Conservation (phyloP, 257 asterid genomes). For the Jacaranda copaia region DNA sequence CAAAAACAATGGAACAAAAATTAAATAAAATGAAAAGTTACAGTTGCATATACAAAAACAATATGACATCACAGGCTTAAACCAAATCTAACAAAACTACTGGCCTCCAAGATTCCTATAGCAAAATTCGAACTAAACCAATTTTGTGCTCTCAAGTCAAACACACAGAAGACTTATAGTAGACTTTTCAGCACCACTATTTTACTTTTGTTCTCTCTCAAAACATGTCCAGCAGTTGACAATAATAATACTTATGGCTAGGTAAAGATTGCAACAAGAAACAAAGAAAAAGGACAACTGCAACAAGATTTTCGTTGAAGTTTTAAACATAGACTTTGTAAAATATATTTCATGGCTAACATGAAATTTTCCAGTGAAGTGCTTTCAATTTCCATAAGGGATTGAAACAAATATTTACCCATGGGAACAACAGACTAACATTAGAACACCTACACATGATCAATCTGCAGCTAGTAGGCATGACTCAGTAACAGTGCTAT, state of each 20-base stretch:
- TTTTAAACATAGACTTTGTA: background rate
- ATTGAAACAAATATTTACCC: slow-evolving; percentile 6
- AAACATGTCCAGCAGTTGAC: slow-evolving; percentile 7
- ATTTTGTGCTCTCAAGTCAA: slow-evolving; percentile 5
- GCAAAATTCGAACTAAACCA: slow-evolving; percentile 17
- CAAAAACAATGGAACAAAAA: background rate
- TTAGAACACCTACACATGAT: background rate
- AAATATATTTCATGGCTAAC: background rate
- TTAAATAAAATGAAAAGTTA: background rate
- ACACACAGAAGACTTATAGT: slow-evolving; percentile 12
- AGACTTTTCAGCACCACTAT: slow-evolving; percentile 15
- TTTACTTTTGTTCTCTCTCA: background rate
- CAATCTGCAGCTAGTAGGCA: slow-evolving; percentile 16
- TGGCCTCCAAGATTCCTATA: background rate
- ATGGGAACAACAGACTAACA: background rate
- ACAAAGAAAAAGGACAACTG: background rate
- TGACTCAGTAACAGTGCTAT: slow-evolving; percentile 11
- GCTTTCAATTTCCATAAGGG: background rate
- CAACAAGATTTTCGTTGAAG: background rate
- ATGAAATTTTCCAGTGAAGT: background rate
- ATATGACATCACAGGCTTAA: slow-evolving; percentile 3
- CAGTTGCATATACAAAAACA: background rate
- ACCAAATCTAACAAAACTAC: slow-evolving; percentile 18
- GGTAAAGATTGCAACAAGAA: background rate
- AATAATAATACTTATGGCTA: slow-evolving; percentile 1